Conservation (phyloP, 2,329 filamentous ascomycete genomes). For the Talaromyces sp. region DNA sequence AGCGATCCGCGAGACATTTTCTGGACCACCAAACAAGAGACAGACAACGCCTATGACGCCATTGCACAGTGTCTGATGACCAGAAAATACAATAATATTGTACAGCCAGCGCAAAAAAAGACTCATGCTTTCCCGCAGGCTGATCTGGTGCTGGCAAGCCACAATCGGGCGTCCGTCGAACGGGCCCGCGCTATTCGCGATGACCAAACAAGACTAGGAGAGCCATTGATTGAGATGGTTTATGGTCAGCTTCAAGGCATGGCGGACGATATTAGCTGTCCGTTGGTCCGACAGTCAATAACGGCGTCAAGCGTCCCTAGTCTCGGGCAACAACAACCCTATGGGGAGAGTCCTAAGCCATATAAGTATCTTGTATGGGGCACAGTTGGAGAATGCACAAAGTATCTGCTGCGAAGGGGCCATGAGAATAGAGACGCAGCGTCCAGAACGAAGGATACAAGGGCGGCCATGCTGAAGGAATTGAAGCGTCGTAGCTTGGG, state of each 20-base stretch:
- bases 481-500: conserved; percentile 36
- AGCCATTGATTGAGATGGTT: conserved; percentile 46
- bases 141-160: conserved; percentile 70
- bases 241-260: conserved; percentile 59
- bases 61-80: conserved; percentile 65
- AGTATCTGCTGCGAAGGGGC: conserved; percentile 60
- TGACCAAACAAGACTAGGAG: conserved; percentile 37
- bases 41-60: conserved; percentile 67
- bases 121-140: conserved; percentile 51
- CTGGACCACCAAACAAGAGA: conserved; percentile 66
- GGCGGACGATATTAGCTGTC: conserved; percentile 57
- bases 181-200: conserved; percentile 49
- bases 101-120: conserved; percentile 43
- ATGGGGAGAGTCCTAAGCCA: conserved; percentile 42
- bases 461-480: conserved; percentile 51
- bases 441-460: conserved; percentile 49
- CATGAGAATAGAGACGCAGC: conserved; percentile 58
- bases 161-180: conserved; percentile 70
- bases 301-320: background rate
- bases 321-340: conserved; percentile 34
- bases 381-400: conserved; percentile 68
- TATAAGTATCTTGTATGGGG: conserved; percentile 58
- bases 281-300: conserved; percentile 41
- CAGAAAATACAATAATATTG: conserved; percentile 53
- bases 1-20: conserved; percentile 67